phyloP scores from a whole-genome alignment of 2,329 filamentous ascomycete genomes.

The Colletotrichum sp. region DNA sequence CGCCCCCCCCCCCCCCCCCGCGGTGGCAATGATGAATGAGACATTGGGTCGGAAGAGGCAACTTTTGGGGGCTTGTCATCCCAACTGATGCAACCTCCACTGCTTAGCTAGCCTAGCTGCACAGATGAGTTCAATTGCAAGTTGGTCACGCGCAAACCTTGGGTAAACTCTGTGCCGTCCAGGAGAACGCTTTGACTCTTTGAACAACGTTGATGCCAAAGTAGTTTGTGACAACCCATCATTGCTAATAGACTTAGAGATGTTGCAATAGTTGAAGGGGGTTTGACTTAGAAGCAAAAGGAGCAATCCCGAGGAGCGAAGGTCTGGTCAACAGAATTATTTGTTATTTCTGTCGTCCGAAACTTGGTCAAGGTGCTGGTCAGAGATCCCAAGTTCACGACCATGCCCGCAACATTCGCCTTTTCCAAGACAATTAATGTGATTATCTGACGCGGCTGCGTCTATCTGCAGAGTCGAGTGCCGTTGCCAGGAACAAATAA shows the following conservation, averaged over 20 bases:
- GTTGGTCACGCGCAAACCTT: neutral
- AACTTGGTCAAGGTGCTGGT: neutral
- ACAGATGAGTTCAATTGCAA: neutral
- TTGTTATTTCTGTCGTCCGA: neutral
- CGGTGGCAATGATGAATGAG: neutral
- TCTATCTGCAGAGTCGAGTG: accelerated
- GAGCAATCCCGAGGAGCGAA: neutral
- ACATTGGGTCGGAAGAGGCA: neutral
- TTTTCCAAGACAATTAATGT: neutral
- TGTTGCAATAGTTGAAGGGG: neutral
- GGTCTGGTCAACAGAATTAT: neutral
- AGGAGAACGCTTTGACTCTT: neutral
- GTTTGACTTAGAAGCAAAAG: neutral
- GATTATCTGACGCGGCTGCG: neutral
- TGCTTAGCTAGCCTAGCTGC: neutral
- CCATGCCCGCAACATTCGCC: neutral
- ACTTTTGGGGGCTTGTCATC: neutral
- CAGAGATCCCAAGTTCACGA: neutral
- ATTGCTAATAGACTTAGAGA: neutral
- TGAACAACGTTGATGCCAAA: neutral
- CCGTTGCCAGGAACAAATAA: neutral
- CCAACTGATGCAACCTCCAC: neutral
- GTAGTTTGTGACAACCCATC: neutral
- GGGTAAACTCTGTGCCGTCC: neutral
- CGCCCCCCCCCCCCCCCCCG: too few species aligned